Percentiles rank a stretch among this genome's conserved stretches.
phyloP scores from a whole-genome alignment of 345 rosid genomes.

The Aegle marmelos region DNA sequence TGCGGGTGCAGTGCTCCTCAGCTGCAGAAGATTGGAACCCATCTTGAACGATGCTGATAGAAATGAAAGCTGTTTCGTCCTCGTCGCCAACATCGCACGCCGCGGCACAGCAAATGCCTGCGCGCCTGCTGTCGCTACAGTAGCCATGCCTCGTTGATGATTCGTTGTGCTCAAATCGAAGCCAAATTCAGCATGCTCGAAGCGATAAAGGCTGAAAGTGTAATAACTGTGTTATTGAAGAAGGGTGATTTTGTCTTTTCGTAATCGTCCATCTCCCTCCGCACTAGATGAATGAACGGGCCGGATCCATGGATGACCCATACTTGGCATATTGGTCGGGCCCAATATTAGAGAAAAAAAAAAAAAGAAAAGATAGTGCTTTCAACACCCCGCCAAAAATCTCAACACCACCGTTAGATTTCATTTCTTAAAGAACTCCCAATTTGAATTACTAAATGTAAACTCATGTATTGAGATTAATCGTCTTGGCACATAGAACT shows the following conservation, averaged over 20 bases:
- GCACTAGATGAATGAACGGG: no score
- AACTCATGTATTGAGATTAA: no score
- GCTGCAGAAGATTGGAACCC: constrained; percentile 28
- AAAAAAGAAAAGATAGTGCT: no score
- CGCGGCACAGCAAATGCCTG: neutral
- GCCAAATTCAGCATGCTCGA: neutral
- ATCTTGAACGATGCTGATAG: constrained; percentile 15
- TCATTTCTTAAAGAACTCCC: no score
- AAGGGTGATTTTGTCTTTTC: neutral
- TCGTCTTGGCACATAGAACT: no score
- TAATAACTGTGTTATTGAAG: neutral
- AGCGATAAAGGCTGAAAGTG: neutral
- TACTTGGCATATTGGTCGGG: no score
- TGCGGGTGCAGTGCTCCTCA: constrained; percentile 19
- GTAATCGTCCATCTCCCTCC: neutral
- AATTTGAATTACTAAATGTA: no score
- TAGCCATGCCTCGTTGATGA: constrained; percentile 22
- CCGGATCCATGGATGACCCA: no score
- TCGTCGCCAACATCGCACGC: constrained; percentile 10
- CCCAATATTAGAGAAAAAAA: no score
- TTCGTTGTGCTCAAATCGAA: no score
- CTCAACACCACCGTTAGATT: no score
- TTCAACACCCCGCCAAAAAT: no score
- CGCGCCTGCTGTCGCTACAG: constrained; percentile 22
- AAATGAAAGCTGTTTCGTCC: constrained; percentile 8